Percentiles rank a stretch among this genome's conserved stretches.
phyloP scores from a whole-genome alignment of 257 asterid genomes.

The Jacaranda copaia region DNA sequence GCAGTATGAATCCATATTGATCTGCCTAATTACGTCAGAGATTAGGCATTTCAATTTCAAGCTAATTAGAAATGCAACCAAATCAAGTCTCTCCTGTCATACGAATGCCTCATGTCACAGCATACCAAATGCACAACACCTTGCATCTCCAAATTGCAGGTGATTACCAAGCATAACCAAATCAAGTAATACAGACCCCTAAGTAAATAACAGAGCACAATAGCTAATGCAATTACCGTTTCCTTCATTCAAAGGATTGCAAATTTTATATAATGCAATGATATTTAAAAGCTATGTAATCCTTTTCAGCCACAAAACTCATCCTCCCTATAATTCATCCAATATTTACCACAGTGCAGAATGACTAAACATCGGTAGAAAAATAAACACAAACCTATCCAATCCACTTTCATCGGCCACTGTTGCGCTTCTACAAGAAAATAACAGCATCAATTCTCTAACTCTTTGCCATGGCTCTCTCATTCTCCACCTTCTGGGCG shows the following conservation, averaged over 20 bases:
- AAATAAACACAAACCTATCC: constrained; percentile 34
- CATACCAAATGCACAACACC: background rate
- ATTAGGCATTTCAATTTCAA: no score
- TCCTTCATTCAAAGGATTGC: constrained; percentile 9
- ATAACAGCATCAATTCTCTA: constrained; percentile 31
- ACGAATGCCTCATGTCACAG: background rate
- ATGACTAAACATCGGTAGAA: constrained; percentile 14
- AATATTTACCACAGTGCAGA: constrained; percentile 31
- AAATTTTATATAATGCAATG: constrained; percentile 16
- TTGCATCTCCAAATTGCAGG: background rate
- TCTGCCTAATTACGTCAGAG: no score
- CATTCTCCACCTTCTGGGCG: constrained; percentile 78
- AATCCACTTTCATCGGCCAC: constrained; percentile 21
- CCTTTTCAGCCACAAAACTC: constrained; percentile 24
- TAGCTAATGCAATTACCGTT: constrained; percentile 6
- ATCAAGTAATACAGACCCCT: background rate
- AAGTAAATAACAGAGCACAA: background rate
- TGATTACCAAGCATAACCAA: background rate
- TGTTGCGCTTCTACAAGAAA: background rate
- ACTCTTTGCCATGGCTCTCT: constrained; percentile 57
- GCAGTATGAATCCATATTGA: no score
- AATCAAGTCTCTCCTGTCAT: constrained; percentile 22
- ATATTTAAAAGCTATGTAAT: constrained; percentile 25
- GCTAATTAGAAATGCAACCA: no score
- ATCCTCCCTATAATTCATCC: constrained; percentile 22